Evolutionary conservation across 257 asterid genomes (phyloP).

Genomic region (Fraxinus quadrangulata): DNA sequence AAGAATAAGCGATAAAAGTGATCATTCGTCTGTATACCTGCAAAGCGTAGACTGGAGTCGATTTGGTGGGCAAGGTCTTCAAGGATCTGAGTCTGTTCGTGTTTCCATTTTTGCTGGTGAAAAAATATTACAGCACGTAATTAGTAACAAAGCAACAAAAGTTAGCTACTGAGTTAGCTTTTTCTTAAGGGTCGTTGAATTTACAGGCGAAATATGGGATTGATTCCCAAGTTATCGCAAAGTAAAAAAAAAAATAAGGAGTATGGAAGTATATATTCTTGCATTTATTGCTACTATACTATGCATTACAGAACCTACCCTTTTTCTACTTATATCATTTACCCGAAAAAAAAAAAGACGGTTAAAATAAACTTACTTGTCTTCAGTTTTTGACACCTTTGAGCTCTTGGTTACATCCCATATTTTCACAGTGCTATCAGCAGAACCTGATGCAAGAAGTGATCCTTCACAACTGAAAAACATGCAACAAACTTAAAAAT

Average conservation of each 20-base stretch:
- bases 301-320: not conserved
- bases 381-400: constrained; percentile 66
- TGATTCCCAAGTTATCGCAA: not conserved
- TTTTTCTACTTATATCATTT: not conserved
- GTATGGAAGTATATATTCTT: not conserved
- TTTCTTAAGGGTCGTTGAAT: not conserved
- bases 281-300: not conserved
- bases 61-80: constrained; percentile 70
- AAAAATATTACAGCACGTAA: not conserved
- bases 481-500: constrained; percentile 17
- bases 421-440: constrained; percentile 92
- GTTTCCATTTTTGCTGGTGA: constrained; percentile 61
- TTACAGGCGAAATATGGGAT: not conserved
- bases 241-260: not conserved
- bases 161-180: not conserved
- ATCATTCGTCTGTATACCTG: constrained; percentile 34
- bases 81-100: constrained; percentile 69
- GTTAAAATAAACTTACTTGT: constrained; percentile 51
- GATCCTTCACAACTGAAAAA: constrained; percentile 91
- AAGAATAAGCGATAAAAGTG: not conserved
- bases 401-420: constrained; percentile 95
- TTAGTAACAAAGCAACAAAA: not conserved
- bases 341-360: not conserved
- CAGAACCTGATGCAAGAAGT: constrained; percentile 97
- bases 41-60: constrained; percentile 58